Conservation (phyloP, 352 stramenopile species). For the Saprolegnia parasitica region DNA sequence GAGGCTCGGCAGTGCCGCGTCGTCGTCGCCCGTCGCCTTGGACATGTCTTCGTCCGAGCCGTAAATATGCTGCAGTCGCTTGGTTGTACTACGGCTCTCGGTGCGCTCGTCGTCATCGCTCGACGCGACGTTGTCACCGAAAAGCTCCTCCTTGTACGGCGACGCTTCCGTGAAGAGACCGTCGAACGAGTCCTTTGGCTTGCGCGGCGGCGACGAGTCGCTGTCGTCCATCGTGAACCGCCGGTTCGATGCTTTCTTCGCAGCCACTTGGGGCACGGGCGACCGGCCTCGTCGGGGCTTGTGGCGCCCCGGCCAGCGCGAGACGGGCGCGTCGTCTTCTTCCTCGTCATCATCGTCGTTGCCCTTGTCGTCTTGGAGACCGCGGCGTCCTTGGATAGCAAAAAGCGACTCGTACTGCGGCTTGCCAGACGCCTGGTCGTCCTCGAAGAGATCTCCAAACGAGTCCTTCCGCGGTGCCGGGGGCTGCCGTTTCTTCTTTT, state of each 20-base stretch:
- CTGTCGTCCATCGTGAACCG: too few relatives aligned
- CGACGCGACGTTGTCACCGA: too few relatives aligned
- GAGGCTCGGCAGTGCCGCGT: not conserved
- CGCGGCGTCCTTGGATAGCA: too few relatives aligned
- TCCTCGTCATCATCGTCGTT: not conserved
- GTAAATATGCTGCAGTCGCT: not conserved
- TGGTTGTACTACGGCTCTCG: too few relatives aligned
- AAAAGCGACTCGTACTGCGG: not conserved
- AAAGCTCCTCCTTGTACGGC: too few relatives aligned
- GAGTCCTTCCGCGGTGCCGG: not conserved
- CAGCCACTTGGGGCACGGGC: too few relatives aligned
- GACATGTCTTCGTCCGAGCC: not conserved
- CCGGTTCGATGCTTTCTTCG: too few relatives aligned
- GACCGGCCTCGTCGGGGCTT: not conserved
- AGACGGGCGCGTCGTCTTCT: not conserved
- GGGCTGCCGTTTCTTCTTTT: not conserved
- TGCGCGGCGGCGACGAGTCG: too few relatives aligned
- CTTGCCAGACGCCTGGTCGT: not conserved
- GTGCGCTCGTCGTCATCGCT: too few relatives aligned
- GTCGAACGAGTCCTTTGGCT: too few relatives aligned
- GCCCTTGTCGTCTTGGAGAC: not conserved
- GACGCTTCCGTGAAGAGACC: too few relatives aligned
- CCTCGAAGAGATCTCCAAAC: constrained; percentile 15
- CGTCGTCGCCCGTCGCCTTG: not conserved
- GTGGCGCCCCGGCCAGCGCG: not conserved